Evolutionary conservation across 139 green algal genomes (phyloP).

Genomic region (Volvox reticuliferus): DNA sequence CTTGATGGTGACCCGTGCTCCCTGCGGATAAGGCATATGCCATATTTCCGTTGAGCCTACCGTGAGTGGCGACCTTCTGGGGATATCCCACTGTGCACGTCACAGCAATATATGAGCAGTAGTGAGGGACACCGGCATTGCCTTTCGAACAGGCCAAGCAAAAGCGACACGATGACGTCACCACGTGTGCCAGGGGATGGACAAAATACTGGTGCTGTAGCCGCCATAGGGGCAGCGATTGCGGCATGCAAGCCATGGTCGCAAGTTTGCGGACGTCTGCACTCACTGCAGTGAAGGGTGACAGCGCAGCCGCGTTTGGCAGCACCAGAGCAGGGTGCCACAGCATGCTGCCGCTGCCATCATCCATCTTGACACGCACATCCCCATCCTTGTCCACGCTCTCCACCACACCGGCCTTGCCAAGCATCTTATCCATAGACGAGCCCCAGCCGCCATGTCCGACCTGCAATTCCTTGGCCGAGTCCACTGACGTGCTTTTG

Average conservation of each 20-base stretch:
- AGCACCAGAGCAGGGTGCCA: not conserved
- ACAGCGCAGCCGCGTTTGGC: not conserved
- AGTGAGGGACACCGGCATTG: no score
- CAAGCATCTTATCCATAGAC: slow-evolving; percentile 6
- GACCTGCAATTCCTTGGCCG: not conserved
- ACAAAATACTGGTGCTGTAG: no score
- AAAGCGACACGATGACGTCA: no score
- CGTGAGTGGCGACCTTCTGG: no score
- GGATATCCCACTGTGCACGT: no score
- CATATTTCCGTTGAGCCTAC: no score
- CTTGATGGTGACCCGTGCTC: not conserved
- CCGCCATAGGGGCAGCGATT: no score
- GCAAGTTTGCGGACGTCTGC: no score
- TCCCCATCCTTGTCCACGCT: slow-evolving; percentile 17
- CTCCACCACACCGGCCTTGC: slow-evolving; percentile 4
- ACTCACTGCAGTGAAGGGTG: not conserved
- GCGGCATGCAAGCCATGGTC: no score
- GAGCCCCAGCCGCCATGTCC: not conserved
- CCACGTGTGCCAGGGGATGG: no score
- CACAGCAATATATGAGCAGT: no score
- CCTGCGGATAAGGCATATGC: not conserved
- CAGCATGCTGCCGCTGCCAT: not conserved
- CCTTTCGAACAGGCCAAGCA: no score
- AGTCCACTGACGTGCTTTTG: not conserved
- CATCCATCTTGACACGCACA: slow-evolving; percentile 5